Base-by-base conservation (phyloP, 371 early-diverging fungal genomes). In the Mucor piriformis region DNA sequence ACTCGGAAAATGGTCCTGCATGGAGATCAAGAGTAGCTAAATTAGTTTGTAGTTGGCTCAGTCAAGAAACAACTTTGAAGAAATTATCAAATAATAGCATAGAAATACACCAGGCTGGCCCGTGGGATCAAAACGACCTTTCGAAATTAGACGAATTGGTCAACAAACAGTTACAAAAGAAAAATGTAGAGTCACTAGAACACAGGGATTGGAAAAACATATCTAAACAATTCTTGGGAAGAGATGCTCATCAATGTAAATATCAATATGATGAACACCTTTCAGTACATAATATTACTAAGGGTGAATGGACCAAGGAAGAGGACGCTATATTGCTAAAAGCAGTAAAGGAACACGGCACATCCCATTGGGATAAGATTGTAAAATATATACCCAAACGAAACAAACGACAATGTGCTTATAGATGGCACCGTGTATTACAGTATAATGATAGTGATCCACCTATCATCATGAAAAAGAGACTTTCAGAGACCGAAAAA, bases 401-500 rank as follows among this genome's bases (percentile, higher is more conserved):
- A 1, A 63, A 50, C 0, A 37, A 25, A 12, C 34, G 33, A 1
- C 63, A 72, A 40, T 79, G 76, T 16, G 11, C 35, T 2, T 54
- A 54, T 34, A 65, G 79, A 7, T 75, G 73, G 74, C 29, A 60
- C 8, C 50, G 44, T 2, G 29, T 51, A 29, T 56, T 64, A 7
- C 21, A 44, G 0, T 27, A 53, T 32, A n/a, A 32, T 10, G 20
- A 37, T 0, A 15, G 48, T 33, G 23, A 16, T 16, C 33, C 50
- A 8, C 32, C 25, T 3, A 59, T 46, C 15, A 37, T 35, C 2
- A 44, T 23, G 21, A 40, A 55, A 3, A 40, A 44, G 3, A 57
- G 59, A 6, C 57, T 80, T 2, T 59, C 67, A 37, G 54, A 68
- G 5, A 23, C 58, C 11, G 81, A 81, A 46, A 66, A 69, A 15